phyloP scores from a whole-genome alignment of 495 filamentous ascomycete genomes.

The Penicillium samsonianum region DNA sequence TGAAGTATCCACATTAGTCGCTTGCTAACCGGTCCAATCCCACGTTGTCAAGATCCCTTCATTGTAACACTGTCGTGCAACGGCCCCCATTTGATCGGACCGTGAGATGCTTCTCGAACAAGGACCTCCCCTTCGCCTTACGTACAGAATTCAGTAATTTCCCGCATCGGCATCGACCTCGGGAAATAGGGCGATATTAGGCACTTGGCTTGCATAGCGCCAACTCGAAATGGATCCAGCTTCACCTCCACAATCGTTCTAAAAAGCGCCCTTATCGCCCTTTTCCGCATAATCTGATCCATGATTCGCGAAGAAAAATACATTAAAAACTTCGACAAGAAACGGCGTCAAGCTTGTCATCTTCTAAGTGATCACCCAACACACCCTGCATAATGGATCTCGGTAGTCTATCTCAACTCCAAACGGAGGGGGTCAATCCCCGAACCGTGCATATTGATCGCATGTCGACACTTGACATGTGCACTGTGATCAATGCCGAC shows the following conservation, averaged over 20 bases:
- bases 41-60: neutral
- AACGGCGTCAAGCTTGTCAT: neutral
- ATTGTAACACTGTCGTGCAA: constrained; percentile 22
- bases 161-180: neutral
- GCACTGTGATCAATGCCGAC: constrained; percentile 36
- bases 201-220: neutral
- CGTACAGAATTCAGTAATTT: neutral
- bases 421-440: constrained; percentile 40
- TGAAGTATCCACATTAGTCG: constrained; percentile 6
- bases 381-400: constrained; percentile 24
- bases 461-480: constrained; percentile 40
- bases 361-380: neutral
- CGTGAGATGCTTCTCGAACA: neutral
- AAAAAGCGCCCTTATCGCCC: neutral
- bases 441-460: constrained; percentile 35
- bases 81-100: constrained; percentile 1
- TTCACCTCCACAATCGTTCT: too few relatives aligned
- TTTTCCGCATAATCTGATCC: neutral
- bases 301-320: neutral
- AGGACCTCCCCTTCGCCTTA: neutral
- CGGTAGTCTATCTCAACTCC: constrained; percentile 29
- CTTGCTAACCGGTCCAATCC: constrained; percentile 8
- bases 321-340: neutral
- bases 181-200: neutral
- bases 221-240: neutral